phyloP scores from a whole-genome alignment of 495 filamentous ascomycete species.

The Pseudevernia furfuracea region DNA sequence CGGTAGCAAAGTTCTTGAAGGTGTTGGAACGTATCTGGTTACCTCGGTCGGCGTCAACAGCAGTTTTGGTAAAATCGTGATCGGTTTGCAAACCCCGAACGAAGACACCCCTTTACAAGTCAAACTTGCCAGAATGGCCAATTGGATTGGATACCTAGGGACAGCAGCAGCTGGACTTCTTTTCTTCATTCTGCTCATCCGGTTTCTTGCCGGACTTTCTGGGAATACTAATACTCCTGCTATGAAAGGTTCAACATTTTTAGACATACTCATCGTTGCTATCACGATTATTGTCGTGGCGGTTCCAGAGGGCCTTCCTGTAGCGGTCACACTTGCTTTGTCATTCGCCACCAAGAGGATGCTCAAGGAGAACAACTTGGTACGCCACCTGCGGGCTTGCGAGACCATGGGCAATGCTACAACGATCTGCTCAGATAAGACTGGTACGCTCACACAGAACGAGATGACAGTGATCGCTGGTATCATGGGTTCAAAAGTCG shows the following conservation, averaged over 20 bases:
- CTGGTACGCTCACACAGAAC: constrained; percentile 63
- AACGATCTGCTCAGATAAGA: constrained; percentile 63
- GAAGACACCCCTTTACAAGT: constrained; percentile 59
- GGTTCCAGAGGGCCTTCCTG: constrained; percentile 61
- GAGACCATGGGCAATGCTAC: constrained; percentile 70
- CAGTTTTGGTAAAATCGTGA: constrained; percentile 57
- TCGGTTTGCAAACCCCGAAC: constrained; percentile 51
- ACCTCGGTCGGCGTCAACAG: constrained; percentile 57
- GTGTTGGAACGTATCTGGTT: constrained; percentile 56
- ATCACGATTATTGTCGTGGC: constrained; percentile 67
- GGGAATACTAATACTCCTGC: constrained; percentile 42
- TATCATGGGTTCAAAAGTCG: constrained; percentile 45
- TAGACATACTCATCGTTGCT: constrained; percentile 60
- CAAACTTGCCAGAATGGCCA: constrained; percentile 54
- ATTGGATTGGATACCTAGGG: constrained; percentile 55
- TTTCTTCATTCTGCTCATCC: constrained; percentile 55
- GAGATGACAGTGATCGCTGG: constrained; percentile 65
- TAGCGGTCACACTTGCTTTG: constrained; percentile 61
- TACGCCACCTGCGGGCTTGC: constrained; percentile 57
- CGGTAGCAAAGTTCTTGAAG: constrained; percentile 57
- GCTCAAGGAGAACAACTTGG: constrained; percentile 63
- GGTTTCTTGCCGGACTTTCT: constrained; percentile 49
- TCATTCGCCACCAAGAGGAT: constrained; percentile 63
- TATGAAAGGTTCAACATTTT: constrained; percentile 55
- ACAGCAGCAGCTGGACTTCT: constrained; percentile 51